A percentile compares a stretch with the other conserved stretches of the same genome.
Conservation (phyloP, 805 yeast genomes). For the Wickerhamomyces strasburgensis region DNA sequence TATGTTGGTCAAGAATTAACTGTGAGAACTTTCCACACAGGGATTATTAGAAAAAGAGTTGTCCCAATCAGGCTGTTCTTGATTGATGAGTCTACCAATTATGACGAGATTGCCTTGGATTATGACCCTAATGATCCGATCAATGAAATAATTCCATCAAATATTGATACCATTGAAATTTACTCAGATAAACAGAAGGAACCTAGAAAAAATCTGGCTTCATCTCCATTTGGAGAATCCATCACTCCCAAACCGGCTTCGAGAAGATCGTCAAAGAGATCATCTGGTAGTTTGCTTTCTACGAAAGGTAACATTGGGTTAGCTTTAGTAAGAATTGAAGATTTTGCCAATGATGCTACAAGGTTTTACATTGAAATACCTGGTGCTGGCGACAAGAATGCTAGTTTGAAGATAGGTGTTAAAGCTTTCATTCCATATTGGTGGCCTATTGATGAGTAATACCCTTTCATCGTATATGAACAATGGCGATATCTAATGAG, state of each 20-base stretch:
- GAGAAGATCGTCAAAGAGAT: conserved; percentile 29
- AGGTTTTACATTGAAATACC: conserved; percentile 28
- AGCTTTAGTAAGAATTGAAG: conserved; percentile 50
- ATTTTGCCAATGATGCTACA: conserved; percentile 32
- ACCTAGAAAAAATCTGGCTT: conserved; percentile 17
- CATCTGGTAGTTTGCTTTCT: conserved; percentile 58
- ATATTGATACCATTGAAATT: conserved; percentile 17
- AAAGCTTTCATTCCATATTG: conserved; percentile 61
- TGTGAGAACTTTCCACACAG: conserved; percentile 78
- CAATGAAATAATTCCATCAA: conserved; percentile 8
- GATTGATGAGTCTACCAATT: conserved; percentile 13
- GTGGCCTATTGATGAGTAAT: conserved; percentile 53
- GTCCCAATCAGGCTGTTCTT: conserved; percentile 53
- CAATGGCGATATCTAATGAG: no score
- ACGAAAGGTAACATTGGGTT: conserved; percentile 59
- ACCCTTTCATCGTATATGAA: no score
- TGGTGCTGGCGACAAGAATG: conserved; percentile 18
- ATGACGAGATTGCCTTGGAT: conserved; percentile 15
- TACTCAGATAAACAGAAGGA: conserved; percentile 13
- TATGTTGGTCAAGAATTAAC: conserved; percentile 96
- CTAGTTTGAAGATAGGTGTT: conserved; percentile 33
- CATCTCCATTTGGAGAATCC: conserved; percentile 37
- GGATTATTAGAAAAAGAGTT: conserved; percentile 76
- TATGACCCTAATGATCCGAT: conserved; percentile 12
- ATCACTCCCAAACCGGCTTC: neutral